Evolutionary conservation across 2,329 filamentous ascomycete genomes (phyloP), one percentile per base, ranked within the genome.

Genomic region (Metarhizium sp.): DNA sequence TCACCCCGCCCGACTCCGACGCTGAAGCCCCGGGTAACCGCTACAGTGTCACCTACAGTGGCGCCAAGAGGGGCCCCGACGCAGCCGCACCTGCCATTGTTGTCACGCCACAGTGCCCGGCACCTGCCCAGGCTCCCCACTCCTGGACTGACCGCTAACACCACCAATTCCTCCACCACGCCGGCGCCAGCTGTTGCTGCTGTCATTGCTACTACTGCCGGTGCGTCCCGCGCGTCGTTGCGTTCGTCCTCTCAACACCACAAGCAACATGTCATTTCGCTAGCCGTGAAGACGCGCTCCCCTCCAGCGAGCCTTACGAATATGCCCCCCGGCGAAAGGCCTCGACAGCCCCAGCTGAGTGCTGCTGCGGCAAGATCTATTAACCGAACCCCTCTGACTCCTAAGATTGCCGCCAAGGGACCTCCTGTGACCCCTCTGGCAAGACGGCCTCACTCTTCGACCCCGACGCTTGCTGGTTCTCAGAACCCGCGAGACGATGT

Each of bases 311-410:
- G 60, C 59, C 55, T 59, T 58, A 51, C 59, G 54, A 70, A 64
- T 51, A 70, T 72, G 68, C 68, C 80, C 66, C 76, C 80, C 59
- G 74, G 72, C 71, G 78, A 77, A 62, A 77, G 78, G 66, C 81
- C 85, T 45, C 78, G 87, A 65, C 85, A 85, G 73, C 87, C 89
- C 53, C 80, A 84, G 57, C 81, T 91, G 64, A 80, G 78, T 69
- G 78, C 85, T 60, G 75, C 82, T 49, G 81, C 78, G 50, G 75
- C 79, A 62, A 77, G 84, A 79, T 68, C 70, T 63, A 60, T 74
- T 64, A 74, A 69, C 60, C 74, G 76, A 57, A 63, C 73, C 36
- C 79, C 79, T 54, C 63, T 81, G 63, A 81, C 77, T 2, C 77
- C 79, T 60, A 82, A 84, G 71, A 75, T 83, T 53, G 77, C 80